phyloP scores from a whole-genome alignment of 495 filamentous ascomycete species.

The Neurospora discreta region DNA sequence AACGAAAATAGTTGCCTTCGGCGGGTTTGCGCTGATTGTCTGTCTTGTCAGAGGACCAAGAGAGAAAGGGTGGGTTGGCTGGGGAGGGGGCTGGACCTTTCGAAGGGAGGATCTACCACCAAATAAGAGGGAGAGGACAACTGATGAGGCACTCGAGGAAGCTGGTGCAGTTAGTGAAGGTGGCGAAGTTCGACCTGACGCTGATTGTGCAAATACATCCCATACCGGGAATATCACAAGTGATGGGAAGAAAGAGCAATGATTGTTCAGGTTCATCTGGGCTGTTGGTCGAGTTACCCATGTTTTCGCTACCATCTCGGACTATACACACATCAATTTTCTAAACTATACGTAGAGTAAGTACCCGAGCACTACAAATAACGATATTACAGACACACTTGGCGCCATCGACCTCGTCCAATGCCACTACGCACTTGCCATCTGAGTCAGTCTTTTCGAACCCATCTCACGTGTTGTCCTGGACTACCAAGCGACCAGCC shows the following conservation, averaged over 20 bases:
- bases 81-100: constrained; percentile 56
- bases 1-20: constrained; percentile 40
- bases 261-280: background rate
- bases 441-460: background rate
- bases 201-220: background rate
- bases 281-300: no score
- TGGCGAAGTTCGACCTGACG: background rate
- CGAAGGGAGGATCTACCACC: constrained; percentile 22
- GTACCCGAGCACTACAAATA: background rate
- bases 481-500: background rate
- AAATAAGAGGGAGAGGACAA: constrained; percentile 3
- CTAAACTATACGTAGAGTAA: no score
- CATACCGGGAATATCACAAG: background rate
- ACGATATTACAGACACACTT: background rate
- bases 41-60: constrained; percentile 51
- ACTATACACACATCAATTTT: no score
- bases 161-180: background rate
- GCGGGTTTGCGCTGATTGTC: constrained; percentile 47
- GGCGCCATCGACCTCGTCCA: background rate
- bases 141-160: constrained; percentile 9
- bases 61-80: constrained; percentile 65
- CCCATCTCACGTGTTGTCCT: background rate
- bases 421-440: background rate
- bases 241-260: background rate
- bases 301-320: no score